Conservation (phyloP, 441 rosid species). For the Jatropha multifida region DNA sequence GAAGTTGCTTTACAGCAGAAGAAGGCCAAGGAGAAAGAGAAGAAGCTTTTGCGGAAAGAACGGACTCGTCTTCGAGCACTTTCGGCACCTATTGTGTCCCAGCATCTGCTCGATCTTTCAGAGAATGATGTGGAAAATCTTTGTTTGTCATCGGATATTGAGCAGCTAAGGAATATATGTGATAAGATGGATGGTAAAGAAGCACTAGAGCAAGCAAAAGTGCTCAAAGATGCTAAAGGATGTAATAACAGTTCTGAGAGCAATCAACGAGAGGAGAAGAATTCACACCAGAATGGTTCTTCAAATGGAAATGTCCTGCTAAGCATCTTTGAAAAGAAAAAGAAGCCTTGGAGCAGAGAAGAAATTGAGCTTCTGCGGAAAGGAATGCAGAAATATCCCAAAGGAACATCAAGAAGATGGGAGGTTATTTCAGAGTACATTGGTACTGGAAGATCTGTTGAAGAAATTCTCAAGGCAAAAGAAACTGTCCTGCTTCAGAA, state of each 20-base stretch:
- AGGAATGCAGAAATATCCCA: constrained; percentile 84
- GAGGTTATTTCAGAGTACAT: constrained; percentile 92
- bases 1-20: constrained; percentile 85
- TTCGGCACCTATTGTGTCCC: constrained; percentile 58
- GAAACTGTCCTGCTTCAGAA: constrained; percentile 96
- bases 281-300: constrained; percentile 55
- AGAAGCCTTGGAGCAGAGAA: constrained; percentile 86
- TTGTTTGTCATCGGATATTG: constrained; percentile 64
- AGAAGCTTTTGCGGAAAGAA: constrained; percentile 90
- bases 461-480: constrained; percentile 91
- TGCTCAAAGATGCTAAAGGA: constrained; percentile 54
- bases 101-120: constrained; percentile 54
- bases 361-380: constrained; percentile 92
- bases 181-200: constrained; percentile 66
- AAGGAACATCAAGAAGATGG: constrained; percentile 98
- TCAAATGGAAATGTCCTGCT: constrained; percentile 42
- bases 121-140: constrained; percentile 79
- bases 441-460: constrained; percentile 91
- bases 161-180: constrained; percentile 68
- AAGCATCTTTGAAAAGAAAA: constrained; percentile 54
- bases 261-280: constrained; percentile 45
- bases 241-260: constrained; percentile 31
- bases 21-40: constrained; percentile 85
- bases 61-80: constrained; percentile 79
- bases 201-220: constrained; percentile 52